Percentiles rank a stretch among this genome's conserved stretches.
Conservation (phyloP, 1,139 yeast species). For the Cylindricascospora bacillispora region DNA sequence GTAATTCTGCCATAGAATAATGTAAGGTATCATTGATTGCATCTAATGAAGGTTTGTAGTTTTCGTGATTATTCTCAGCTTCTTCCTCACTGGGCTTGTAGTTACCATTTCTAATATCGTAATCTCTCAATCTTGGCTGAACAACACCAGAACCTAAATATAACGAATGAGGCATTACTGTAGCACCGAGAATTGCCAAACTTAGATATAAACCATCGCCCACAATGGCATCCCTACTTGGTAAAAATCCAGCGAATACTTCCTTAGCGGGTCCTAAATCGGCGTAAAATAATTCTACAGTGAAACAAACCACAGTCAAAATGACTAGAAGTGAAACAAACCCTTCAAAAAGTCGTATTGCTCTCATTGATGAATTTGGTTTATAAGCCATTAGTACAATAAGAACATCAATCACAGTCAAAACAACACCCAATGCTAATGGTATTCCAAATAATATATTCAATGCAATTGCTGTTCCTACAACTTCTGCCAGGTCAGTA, state of each 20-base stretch:
- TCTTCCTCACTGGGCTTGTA: conserved; percentile 24
- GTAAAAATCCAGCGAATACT: conserved; percentile 46
- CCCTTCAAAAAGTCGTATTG: conserved; percentile 53
- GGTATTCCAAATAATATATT: conserved; percentile 61
- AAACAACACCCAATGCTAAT: conserved; percentile 48
- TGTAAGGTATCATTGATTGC: conserved; percentile 56
- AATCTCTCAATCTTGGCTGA: conserved; percentile 59
- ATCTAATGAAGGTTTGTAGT: conserved; percentile 50
- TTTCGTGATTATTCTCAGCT: conserved; percentile 23
- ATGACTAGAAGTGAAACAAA: conserved; percentile 52
- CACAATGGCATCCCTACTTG: conserved; percentile 40
- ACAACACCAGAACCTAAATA: conserved; percentile 67
- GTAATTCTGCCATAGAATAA: conserved; percentile 53
- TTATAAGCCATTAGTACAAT: conserved; percentile 56
- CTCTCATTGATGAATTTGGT: conserved; percentile 56
- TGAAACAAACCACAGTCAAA: conserved; percentile 55
- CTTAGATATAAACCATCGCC: conserved; percentile 52
- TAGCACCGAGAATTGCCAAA: conserved; percentile 68
- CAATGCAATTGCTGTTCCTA: conserved; percentile 67
- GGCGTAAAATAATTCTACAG: conserved; percentile 45
- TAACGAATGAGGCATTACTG: conserved; percentile 75
- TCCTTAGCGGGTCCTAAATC: conserved; percentile 28
- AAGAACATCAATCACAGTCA: conserved; percentile 63
- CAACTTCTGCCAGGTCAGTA: conserved; percentile 73
- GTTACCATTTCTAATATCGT: conserved; percentile 39